Evolutionary conservation across 192 early-diverging fungal genomes (phyloP).

Genomic region (Entomortierella beljakovae): DNA sequence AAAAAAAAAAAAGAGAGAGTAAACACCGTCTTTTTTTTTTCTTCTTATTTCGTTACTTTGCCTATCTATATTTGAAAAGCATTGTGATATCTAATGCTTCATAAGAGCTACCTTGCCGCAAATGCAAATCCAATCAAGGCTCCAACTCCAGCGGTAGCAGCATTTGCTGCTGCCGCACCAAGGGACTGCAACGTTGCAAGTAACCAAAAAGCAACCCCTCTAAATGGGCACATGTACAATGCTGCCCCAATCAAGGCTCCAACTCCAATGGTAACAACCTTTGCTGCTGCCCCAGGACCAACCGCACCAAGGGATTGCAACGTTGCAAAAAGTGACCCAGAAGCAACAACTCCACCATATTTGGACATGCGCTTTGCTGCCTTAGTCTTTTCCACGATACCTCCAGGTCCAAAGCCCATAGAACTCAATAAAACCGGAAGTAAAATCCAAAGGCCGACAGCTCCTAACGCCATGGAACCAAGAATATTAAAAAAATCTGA

Average conservation of each 20-base stretch:
- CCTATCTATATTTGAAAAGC: no score
- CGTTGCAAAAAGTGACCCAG: neutral
- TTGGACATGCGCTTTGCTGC: constrained; percentile 35
- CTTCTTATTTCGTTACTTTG: no score
- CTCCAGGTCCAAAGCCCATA: constrained; percentile 14
- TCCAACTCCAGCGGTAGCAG: neutral
- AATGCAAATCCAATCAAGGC: no score
- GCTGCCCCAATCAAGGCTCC: constrained; percentile 24
- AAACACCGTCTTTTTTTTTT: no score
- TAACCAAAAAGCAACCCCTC: constrained; percentile 6
- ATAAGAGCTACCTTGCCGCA: no score
- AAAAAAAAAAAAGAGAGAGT: no score
- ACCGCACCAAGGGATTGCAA: constrained; percentile 14
- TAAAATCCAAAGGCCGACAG: no score
- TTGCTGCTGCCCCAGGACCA: neutral
- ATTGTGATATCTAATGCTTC: no score
- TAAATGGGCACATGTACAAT: constrained; percentile 25
- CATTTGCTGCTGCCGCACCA: neutral
- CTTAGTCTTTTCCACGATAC: constrained; percentile 26
- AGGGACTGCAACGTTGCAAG: constrained; percentile 6
- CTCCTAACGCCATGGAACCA: no score
- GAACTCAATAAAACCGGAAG: no score
- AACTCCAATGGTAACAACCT: neutral
- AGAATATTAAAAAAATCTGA: no score
- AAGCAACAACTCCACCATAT: constrained; percentile 16